Percentiles rank a stretch among this genome's conserved stretches.
These are phyloP conservation scores for Castanea crenata DNA, from an alignment of 306 rosid genomes.

Conservation along the genomic window DNA sequence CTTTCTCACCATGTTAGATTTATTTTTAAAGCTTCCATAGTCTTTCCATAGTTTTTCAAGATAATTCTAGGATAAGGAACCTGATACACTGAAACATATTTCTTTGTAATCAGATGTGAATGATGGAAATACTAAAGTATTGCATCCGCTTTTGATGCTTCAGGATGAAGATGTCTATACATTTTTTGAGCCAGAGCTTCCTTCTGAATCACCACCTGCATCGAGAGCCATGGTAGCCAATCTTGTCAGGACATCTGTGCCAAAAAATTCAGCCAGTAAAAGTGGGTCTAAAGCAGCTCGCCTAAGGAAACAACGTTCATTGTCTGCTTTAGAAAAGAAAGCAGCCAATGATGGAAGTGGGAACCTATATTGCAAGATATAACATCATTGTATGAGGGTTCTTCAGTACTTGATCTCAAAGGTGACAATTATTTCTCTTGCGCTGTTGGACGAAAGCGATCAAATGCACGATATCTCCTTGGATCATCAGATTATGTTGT, in stretches of 20 bases:
- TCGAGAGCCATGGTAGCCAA: conserved; percentile 37
- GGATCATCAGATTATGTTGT: conserved; percentile 61
- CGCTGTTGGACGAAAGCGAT: conserved; percentile 66
- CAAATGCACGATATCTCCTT: conserved; percentile 81
- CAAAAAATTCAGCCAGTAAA: conserved; percentile 42
- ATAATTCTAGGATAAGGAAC: not conserved
- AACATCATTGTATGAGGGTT: conserved; percentile 60
- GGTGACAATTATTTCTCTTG: conserved; percentile 93
- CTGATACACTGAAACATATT: not conserved
- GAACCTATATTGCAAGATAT: conserved; percentile 41
- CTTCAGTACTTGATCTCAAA: conserved; percentile 87
- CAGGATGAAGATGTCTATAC: conserved; percentile 90
- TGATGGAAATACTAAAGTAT: conserved; percentile 3
- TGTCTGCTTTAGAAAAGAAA: conserved; percentile 62
- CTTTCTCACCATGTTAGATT: not conserved
- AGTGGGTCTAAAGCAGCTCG: conserved; percentile 38
- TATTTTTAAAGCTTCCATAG: not conserved
- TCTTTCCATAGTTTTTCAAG: not conserved
- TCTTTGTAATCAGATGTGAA: not conserved
- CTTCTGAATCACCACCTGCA: conserved; percentile 46
- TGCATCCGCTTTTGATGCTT: conserved; percentile 16
- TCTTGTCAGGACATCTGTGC: conserved; percentile 36
- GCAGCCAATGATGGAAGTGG: conserved; percentile 26
- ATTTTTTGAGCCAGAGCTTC: conserved; percentile 91
- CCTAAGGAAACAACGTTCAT: conserved; percentile 71